Conservation (phyloP, 805 yeast genomes). For the Schizosaccharomyces cryophilus region DNA sequence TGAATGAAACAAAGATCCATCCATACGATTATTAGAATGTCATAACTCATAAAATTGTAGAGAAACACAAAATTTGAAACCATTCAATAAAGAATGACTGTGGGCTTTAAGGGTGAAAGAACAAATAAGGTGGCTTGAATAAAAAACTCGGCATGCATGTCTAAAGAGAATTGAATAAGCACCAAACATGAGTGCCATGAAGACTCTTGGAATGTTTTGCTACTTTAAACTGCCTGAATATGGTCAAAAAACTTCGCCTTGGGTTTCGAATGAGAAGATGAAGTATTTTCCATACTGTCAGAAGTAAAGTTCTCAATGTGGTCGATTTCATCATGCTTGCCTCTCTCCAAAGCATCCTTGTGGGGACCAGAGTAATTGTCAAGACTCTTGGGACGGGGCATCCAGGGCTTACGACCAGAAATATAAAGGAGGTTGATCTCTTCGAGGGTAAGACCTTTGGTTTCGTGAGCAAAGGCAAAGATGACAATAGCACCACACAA, state of each 20-base stretch:
- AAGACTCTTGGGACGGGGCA: neutral
- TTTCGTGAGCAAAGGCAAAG: slow-evolving; percentile 39
- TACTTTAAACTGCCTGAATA: too few relatives aligned
- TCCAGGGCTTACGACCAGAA: slow-evolving; percentile 4
- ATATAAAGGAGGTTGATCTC: slow-evolving; percentile 29
- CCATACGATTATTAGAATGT: too few relatives aligned
- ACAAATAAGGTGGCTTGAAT: too few relatives aligned
- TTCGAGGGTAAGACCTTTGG: slow-evolving; percentile 31
- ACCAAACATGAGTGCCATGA: too few relatives aligned
- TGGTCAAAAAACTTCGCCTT: neutral
- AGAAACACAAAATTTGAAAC: too few relatives aligned
- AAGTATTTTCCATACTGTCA: neutral
- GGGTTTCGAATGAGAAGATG: neutral
- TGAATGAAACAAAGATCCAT: too few relatives aligned
- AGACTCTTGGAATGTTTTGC: too few relatives aligned
- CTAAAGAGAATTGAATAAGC: too few relatives aligned
- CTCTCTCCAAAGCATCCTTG: neutral
- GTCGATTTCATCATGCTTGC: neutral
- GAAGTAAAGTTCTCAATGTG: neutral
- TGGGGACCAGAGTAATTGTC: neutral
- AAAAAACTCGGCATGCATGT: too few relatives aligned
- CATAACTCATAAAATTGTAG: too few relatives aligned
- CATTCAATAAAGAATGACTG: too few relatives aligned
- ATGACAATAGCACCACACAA: slow-evolving; percentile 28
- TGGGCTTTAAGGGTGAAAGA: too few relatives aligned